Base-by-base conservation (phyloP, 192 early-diverging fungal species). In the Entophlyctis helioformis region DNA sequence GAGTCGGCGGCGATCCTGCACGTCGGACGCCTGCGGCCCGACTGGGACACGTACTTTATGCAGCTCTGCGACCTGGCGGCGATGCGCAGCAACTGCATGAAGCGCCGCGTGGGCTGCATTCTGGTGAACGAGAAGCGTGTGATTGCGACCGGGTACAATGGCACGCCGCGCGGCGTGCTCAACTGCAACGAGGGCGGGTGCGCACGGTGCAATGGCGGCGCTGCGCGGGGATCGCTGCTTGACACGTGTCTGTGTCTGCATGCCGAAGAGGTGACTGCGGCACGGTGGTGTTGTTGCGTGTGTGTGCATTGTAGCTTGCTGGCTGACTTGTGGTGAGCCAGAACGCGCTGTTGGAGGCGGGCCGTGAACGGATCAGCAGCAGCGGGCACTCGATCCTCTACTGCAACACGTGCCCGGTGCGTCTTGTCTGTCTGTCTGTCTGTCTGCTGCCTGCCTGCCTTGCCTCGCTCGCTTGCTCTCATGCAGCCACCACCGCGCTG, bases 101-200 rank as follows among this genome's bases (percentile, higher is more conserved):
- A 99, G 46, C 76, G 94, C 19, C 76, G 88, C 25, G 96, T 99
- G 10, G 96, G 96, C 1, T 89, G 86, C 60, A 89, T 99, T 12
- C 59, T 97, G 19, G 86, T 89, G 16, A 85, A 83, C 42, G 82
- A 97, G 41, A 72, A 62, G 28, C 70, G 87, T 36, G 85, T 99
- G 23, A 85, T 99, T 36, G 84, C 93, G 2, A 97, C 93, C 13
- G 96, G 96, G n/a, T 99, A 99, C 62, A 99, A 99, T 53, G 96
- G 96, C 1, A 97, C 92, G 4, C 94, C 96, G 18, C 73, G 83
- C 48, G 86, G 89, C 3, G 57, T 99, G 16, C 58, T 64, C 34
- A 99, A 99, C 56, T 99, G 96, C 59, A 91, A 84, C 48, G 82
- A 93, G 31, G 91, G 92, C 6, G 96, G 96, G 0, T 99, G 96